These are phyloP conservation scores for Exobasidium rhododendri DNA, from an alignment of 1,284 basidiomycete genomes.

Conservation along the genomic window DNA sequence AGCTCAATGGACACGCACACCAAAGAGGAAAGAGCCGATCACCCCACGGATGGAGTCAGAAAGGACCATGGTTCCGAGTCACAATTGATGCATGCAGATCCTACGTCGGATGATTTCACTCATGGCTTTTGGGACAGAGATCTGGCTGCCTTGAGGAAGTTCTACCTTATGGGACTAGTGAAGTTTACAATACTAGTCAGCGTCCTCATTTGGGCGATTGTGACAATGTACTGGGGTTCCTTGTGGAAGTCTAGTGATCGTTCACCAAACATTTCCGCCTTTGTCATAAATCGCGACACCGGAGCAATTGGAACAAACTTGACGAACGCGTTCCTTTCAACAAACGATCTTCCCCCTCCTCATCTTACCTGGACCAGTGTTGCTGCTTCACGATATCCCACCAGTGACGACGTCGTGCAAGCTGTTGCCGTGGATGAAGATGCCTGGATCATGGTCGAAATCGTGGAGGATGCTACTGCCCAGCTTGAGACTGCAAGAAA, in stretches of 20 bases:
- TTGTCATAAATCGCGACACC: constrained; percentile 44
- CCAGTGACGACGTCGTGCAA: constrained; percentile 23
- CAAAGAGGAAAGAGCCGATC: neutral
- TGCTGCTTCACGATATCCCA: constrained; percentile 26
- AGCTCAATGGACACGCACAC: too few species aligned
- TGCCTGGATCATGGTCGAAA: constrained; percentile 29
- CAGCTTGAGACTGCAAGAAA: constrained; percentile 31
- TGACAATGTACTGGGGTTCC: constrained; percentile 48
- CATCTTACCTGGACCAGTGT: constrained; percentile 39
- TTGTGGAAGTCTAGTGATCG: constrained; percentile 34
- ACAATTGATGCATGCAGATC: neutral
- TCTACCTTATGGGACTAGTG: constrained; percentile 30
- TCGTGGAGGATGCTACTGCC: constrained; percentile 32
- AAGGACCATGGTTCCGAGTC: neutral
- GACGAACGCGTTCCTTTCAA: constrained; percentile 26
- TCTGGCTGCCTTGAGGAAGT: constrained; percentile 20
- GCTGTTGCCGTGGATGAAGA: constrained; percentile 30
- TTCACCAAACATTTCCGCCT: constrained; percentile 31
- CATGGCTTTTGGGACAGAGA: constrained; percentile 36
- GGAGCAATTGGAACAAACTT: constrained; percentile 35
- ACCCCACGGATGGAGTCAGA: neutral
- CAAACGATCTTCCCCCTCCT: constrained; percentile 30
- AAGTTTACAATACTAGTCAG: constrained; percentile 25
- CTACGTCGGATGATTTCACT: neutral
- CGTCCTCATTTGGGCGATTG: constrained; percentile 30